phyloP scores from a whole-genome alignment of 352 stramenopile species.

The Pythium diclinum region DNA sequence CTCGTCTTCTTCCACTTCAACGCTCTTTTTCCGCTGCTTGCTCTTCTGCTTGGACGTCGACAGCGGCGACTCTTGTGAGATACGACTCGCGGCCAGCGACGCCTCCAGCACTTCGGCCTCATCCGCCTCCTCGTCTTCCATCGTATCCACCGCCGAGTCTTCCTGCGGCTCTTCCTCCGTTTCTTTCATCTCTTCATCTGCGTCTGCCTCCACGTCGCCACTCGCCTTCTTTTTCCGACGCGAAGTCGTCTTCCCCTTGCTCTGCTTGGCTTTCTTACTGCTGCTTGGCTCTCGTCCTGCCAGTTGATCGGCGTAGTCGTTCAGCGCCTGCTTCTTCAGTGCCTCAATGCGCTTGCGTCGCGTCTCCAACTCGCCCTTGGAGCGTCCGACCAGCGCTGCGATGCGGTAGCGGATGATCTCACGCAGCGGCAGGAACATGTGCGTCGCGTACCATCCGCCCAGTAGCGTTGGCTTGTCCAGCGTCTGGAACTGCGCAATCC shows the following conservation, averaged over 20 bases:
- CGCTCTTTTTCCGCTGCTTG: conserved; percentile 1
- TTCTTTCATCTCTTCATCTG: conserved; percentile 4
- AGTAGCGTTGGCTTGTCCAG: conserved; percentile 51
- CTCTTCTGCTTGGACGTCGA: background rate
- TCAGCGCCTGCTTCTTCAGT: conserved; percentile 72
- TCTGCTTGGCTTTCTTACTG: conserved; percentile 21
- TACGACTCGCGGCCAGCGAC: conserved; percentile 12
- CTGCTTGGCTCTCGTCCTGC: conserved; percentile 22
- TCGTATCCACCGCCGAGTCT: conserved; percentile 5
- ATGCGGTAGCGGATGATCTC: conserved; percentile 79
- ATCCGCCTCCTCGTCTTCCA: conserved; percentile 20
- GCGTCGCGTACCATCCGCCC: conserved; percentile 72
- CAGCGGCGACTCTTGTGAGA: background rate
- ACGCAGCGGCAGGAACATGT: conserved; percentile 76
- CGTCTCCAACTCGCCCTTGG: conserved; percentile 63
- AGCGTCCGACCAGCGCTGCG: conserved; percentile 63
- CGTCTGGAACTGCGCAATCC: conserved; percentile 47
- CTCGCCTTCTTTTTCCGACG: conserved; percentile 2
- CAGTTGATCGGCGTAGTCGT: conserved; percentile 52
- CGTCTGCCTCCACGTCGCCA: background rate
- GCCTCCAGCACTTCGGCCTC: conserved; percentile 13
- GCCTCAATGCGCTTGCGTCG: conserved; percentile 60
- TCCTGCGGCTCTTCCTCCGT: background rate
- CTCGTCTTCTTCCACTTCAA: background rate
- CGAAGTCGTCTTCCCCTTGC: conserved; percentile 4